Percentiles rank a stretch among this genome's conserved stretches.
Evolutionary conservation across 305 asterid genomes (phyloP).

Genomic region (Fraxinus sp.): DNA sequence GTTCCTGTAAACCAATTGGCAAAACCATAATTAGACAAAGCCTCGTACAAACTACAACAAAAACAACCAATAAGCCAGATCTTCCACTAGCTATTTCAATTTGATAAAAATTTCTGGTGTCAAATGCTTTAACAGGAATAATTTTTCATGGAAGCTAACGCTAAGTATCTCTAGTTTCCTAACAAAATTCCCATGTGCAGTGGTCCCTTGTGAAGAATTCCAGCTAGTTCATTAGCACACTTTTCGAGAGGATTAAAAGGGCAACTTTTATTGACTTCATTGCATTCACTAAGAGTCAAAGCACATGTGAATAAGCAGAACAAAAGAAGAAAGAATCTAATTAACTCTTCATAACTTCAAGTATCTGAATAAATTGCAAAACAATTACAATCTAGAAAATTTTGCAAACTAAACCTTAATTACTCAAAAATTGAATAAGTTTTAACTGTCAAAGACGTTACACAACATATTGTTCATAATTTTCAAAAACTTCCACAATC

Average conservation of each 20-base stretch:
- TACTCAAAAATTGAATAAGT: neutral
- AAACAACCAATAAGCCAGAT: neutral
- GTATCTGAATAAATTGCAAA: neutral
- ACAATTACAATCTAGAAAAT: neutral
- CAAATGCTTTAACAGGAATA: slow-evolving; percentile 12
- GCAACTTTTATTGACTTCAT: neutral
- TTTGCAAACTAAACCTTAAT: neutral
- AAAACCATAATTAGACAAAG: neutral
- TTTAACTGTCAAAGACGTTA: neutral
- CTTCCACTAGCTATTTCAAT: slow-evolving; percentile 9
- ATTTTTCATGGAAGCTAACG: slow-evolving; percentile 13
- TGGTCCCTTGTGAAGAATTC: slow-evolving; percentile 3
- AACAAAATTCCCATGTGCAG: slow-evolving; percentile 6
- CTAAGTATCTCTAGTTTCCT: slow-evolving; percentile 11
- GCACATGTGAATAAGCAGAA: slow-evolving; percentile 1
- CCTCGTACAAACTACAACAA: neutral
- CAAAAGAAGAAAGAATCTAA: neutral
- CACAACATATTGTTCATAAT: neutral
- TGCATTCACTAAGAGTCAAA: neutral
- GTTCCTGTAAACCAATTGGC: slow-evolving; percentile 28
- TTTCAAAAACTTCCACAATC: neutral
- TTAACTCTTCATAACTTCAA: neutral
- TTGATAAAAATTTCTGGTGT: neutral
- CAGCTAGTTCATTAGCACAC: neutral
- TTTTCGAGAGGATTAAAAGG: neutral